Conservation (phyloP, 768 basidiomycete genomes). For the Leccinum rimulosum region DNA sequence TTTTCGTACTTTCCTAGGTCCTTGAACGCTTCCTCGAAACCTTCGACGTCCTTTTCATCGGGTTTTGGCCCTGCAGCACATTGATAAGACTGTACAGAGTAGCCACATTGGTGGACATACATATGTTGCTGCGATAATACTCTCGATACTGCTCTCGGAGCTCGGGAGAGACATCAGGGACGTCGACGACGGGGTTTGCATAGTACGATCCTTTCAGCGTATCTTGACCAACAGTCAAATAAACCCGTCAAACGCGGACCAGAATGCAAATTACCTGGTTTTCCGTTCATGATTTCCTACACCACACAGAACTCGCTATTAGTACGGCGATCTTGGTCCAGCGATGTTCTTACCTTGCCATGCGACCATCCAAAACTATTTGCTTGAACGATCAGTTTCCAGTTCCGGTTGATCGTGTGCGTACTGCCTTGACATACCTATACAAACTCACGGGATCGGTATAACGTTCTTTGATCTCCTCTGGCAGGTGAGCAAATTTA, state of each 20-base stretch:
- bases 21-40: conserved; percentile 88
- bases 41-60: conserved; percentile 60
- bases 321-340: not conserved
- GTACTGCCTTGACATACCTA: conserved; percentile 48
- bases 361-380: conserved; percentile 94
- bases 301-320: not conserved
- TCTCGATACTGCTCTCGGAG: conserved; percentile 65
- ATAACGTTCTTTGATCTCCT: conserved; percentile 66
- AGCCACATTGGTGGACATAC: conserved; percentile 39
- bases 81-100: not conserved
- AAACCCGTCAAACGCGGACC: not conserved
- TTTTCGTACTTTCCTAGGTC: conserved; percentile 61
- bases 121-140: conserved; percentile 88
- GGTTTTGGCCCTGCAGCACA: conserved; percentile 55
- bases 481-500: conserved; percentile 71
- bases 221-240: conserved; percentile 44
- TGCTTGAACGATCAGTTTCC: not conserved
- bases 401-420: not conserved
- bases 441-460: conserved; percentile 71
- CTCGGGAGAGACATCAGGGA: conserved; percentile 54
- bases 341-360: conserved; percentile 65
- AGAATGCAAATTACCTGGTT: conserved; percentile 54
- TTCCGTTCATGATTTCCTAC: conserved; percentile 95
- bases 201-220: conserved; percentile 92
- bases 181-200: conserved; percentile 72